Evolutionary conservation across 2,329 filamentous ascomycete species (phyloP).

Genomic region (Nemania sp.): DNA sequence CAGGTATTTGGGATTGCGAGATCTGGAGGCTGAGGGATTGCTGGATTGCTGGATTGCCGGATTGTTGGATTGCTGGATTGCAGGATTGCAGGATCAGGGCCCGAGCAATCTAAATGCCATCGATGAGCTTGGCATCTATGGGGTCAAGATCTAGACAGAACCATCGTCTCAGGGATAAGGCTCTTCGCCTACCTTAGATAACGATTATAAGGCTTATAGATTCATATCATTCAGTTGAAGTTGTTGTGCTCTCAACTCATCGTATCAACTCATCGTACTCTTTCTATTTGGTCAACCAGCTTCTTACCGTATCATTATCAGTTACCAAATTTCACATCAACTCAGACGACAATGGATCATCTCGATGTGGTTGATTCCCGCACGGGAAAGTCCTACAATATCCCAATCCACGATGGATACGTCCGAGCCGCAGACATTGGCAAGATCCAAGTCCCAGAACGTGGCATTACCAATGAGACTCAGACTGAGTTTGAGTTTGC

Average conservation of each 20-base stretch:
- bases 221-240: slow-evolving; percentile 9
- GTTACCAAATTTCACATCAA: not conserved
- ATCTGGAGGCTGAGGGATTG: slow-evolving; percentile 27
- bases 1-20: slow-evolving; percentile 5
- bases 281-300: not conserved
- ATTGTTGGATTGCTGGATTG: slow-evolving; percentile 11
- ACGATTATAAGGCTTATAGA: not conserved
- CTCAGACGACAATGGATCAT: slow-evolving; percentile 29
- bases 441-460: slow-evolving; percentile 29
- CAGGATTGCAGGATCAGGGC: slow-evolving; percentile 13
- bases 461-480: slow-evolving; percentile 6
- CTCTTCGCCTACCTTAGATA: not conserved
- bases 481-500: slow-evolving; percentile 17
- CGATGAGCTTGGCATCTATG: not conserved
- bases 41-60: slow-evolving; percentile 21
- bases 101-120: slow-evolving; percentile 3
- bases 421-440: slow-evolving; percentile 32
- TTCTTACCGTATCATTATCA: not conserved
- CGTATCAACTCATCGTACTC: not conserved
- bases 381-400: slow-evolving; percentile 34
- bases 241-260: slow-evolving; percentile 2
- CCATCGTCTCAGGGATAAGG: not conserved
- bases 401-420: slow-evolving; percentile 34
- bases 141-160: not conserved
- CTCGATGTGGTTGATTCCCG: slow-evolving; percentile 36